Percentiles rank a stretch among this genome's conserved stretches.
Evolutionary conservation across 2,329 filamentous ascomycete genomes (phyloP).

Genomic region (Paecilomyces formosus): DNA sequence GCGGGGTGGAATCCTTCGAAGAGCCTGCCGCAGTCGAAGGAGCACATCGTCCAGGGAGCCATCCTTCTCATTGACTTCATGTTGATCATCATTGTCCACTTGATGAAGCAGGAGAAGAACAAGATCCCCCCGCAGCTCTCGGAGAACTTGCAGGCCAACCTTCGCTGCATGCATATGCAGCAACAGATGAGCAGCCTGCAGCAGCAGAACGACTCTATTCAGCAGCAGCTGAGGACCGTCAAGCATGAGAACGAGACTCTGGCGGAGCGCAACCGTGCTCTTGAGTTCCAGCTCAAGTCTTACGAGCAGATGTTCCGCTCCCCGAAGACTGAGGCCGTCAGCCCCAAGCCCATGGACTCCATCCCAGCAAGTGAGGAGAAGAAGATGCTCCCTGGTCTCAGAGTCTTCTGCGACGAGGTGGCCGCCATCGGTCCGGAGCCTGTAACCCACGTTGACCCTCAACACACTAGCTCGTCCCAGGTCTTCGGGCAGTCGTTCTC

Average conservation of each 20-base stretch:
- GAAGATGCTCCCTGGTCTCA: slow-evolving; percentile 27
- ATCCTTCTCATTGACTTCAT: slow-evolving; percentile 33
- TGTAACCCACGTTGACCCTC: slow-evolving; percentile 11
- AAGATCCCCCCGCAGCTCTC: slow-evolving; percentile 26
- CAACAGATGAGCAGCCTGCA: slow-evolving; percentile 26
- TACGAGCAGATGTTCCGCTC: slow-evolving; percentile 32
- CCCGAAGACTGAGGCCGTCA: slow-evolving; percentile 23
- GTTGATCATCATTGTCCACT: slow-evolving; percentile 26
- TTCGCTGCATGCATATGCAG: slow-evolving; percentile 33
- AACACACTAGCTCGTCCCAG: slow-evolving; percentile 18
- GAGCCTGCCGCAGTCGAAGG: slow-evolving; percentile 33
- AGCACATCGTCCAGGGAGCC: slow-evolving; percentile 32
- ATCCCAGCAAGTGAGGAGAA: slow-evolving; percentile 22
- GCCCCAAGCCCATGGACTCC: slow-evolving; percentile 16
- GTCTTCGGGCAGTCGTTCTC: slow-evolving; percentile 20
- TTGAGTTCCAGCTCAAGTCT: slow-evolving; percentile 31
- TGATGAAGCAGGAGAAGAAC: slow-evolving; percentile 26
- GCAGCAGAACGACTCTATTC: slow-evolving; percentile 26
- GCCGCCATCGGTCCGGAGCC: slow-evolving; percentile 16
- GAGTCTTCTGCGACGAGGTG: slow-evolving; percentile 28
- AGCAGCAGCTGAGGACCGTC: slow-evolving; percentile 25
- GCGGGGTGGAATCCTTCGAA: slow-evolving; percentile 35
- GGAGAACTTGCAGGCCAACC: slow-evolving; percentile 30
- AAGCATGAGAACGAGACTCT: slow-evolving; percentile 29
- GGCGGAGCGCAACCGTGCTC: slow-evolving; percentile 26